Evolutionary conservation across 805 yeast species (phyloP), one percentile per base, ranked within the genome.

Genomic region (Wickerhamiella vanderwaltii): DNA sequence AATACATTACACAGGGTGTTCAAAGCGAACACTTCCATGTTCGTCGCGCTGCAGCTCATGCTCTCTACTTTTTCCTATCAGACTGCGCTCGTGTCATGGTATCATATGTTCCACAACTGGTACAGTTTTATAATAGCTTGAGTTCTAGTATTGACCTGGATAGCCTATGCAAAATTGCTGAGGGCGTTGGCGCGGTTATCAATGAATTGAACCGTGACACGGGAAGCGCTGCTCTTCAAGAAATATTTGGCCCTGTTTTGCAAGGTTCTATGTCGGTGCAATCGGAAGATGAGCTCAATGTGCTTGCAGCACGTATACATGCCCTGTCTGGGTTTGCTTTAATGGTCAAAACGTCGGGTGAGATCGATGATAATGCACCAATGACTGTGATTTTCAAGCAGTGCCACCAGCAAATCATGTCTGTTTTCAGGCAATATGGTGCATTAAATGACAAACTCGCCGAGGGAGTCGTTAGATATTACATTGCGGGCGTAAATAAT

Each of bases 51-150:
- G 84, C 96, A 0, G 79, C 96, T 0, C 87, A 83, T 60, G 93
- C 99, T 0, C 68, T 91, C 53, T 84, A 85, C 87, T 88, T 76
- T 56, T 84, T 91, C 55, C 87, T 96, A 63, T 81, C 83, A 54
- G 98, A 93, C 61, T 91, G 98, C 54, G 72, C 87, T 0, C 53
- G 59, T 9, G 65, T 76, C 12, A 63, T 91, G 50, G 71, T 76
- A 15, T 70, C 71, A 35, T 83, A 72, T 56, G 64, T 85, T 50
- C 84, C 76, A 42, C 94, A 85, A 57, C 66, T 91, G 43, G 75
- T 78, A 51, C 68, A 73, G 48, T 76, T 91, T 46, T 88, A 85
- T 60, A 71, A 72, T 39, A 67, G 66, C 45, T 66, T 79, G 22
- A 33, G n/a, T 33, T 63, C 65, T 28, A 56, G 65, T 22, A 62